Evolutionary conservation across 495 filamentous ascomycete species (phyloP), one percentile per base, ranked within the genome.

Genomic region (Aspergillus bridgeri): DNA sequence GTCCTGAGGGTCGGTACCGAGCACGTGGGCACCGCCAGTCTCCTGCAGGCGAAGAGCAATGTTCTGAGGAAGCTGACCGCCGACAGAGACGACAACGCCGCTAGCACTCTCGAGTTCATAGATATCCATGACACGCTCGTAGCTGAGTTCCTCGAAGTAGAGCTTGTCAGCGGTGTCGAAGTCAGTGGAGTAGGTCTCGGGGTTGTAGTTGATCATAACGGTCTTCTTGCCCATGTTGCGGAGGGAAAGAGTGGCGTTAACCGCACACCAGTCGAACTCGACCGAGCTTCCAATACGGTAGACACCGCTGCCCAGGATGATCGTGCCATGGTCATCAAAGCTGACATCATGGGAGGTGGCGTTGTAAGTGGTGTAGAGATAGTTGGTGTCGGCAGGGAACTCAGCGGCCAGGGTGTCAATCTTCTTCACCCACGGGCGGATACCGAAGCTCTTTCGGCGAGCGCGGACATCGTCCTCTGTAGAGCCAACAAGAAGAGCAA

Each of bases 191-290:
- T 97, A 91, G 21, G 94, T 97, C 74, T 98, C 92, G 0, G 93
- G 92, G 67, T 96, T 96, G 70, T 89, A 91, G 67, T 98, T 98
- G 27, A 98, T 89, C 94, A 98, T 98, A 69, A 98, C 89, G 2
- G 94, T 98, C 81, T 97, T 97, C 81, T 88, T 82, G 27, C 90
- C 89, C 63, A 87, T 81, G 59, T 92, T 86, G 42, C 94, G 86
- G 27, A 98, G 85, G 6, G 94, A 98, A 56, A 94, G 88, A 56
- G 98, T 93, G 6, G 93, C 91, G 53, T 92, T 82, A 27, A 98
- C 94, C n/a, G 94, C 96, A 70, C 94, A 98, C 94, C 94, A 98
- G 70, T 98, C 94, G 69, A 98, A 98, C 69, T 98, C 94, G 52
- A 98, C 94, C 0, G 92, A 96, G 1, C 92, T 96, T 46, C 94